These are phyloP conservation scores for Exophiala phaeomuriformis DNA, from an alignment of 2,329 filamentous ascomycete species.

Conservation along the genomic window DNA sequence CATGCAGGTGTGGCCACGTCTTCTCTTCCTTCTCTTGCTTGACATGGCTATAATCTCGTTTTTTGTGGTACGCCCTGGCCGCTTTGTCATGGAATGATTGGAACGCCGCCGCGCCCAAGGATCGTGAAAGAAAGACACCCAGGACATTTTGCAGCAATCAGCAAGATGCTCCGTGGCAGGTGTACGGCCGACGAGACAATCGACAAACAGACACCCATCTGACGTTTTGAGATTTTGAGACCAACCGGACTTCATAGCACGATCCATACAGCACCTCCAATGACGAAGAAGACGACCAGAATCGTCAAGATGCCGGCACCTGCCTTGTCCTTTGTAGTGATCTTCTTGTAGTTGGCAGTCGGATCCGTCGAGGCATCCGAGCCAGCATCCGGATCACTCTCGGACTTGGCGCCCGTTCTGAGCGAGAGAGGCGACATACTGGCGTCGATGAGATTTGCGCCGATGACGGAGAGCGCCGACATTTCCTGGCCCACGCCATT, in stretches of 20 bases:
- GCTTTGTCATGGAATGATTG: no score
- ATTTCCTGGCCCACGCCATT: slow-evolving; percentile 45
- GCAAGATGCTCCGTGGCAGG: no score
- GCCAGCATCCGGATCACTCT: slow-evolving; percentile 35
- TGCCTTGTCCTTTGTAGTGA: slow-evolving; percentile 34
- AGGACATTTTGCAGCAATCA: no score
- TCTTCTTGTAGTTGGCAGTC: slow-evolving; percentile 6
- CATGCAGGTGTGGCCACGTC: no score
- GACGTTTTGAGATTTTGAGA: background rate
- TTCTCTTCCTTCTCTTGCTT: no score
- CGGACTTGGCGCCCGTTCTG: slow-evolving; percentile 50
- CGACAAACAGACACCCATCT: background rate
- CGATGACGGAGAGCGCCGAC: slow-evolving; percentile 57
- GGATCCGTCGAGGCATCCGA: slow-evolving; percentile 11
- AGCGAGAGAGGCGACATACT: slow-evolving; percentile 45
- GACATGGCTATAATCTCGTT: no score
- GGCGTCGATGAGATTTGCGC: slow-evolving; percentile 50
- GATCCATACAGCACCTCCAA: slow-evolving; percentile 23
- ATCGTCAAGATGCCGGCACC: slow-evolving; percentile 36
- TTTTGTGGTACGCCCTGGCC: no score
- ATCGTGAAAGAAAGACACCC: no score
- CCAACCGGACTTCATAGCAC: slow-evolving; percentile 5
- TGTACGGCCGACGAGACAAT: no score
- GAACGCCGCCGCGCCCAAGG: no score
- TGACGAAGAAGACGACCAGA: slow-evolving; percentile 25